These are phyloP conservation scores for Gigaspora rosea DNA, from an alignment of 192 early-diverging fungal genomes.

Conservation along the genomic window DNA sequence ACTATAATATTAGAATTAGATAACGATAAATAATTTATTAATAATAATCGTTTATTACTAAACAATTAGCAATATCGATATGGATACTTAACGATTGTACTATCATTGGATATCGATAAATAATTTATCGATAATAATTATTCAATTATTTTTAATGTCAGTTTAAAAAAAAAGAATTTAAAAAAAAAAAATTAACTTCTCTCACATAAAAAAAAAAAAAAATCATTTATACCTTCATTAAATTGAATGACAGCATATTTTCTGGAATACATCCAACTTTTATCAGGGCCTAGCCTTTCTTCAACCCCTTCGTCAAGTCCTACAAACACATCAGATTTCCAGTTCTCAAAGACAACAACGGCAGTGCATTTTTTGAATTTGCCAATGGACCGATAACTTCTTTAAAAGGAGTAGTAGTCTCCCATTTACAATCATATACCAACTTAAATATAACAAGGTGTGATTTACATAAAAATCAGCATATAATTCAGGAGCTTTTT, in stretches of 20 bases:
- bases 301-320: conserved; percentile 65
- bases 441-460: conserved; percentile 87
- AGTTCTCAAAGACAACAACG: conserved; percentile 78
- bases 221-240: conserved; percentile 2
- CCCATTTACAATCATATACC: conserved; percentile 90
- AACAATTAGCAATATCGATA: too few relatives aligned
- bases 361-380: conserved; percentile 53
- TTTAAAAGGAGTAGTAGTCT: conserved; percentile 74
- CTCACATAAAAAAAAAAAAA: too few relatives aligned
- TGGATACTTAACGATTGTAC: too few relatives aligned
- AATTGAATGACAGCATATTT: conserved; percentile 71
- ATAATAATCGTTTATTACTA: too few relatives aligned
- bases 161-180: too few relatives aligned
- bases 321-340: conserved; percentile 84
- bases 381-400: conserved; percentile 78
- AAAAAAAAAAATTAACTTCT: too few relatives aligned
- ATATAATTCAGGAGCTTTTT: conserved; percentile 68
- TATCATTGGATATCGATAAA: too few relatives aligned
- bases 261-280: conserved; percentile 67
- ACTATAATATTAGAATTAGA: too few relatives aligned
- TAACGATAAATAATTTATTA: too few relatives aligned
- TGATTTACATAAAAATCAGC: conserved; percentile 54
- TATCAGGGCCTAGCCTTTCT: conserved; percentile 48
- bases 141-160: too few relatives aligned
- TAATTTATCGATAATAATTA: too few relatives aligned